Evolutionary conservation across 345 rosid genomes (phyloP).

Genomic region (Syzygium aromaticum): DNA sequence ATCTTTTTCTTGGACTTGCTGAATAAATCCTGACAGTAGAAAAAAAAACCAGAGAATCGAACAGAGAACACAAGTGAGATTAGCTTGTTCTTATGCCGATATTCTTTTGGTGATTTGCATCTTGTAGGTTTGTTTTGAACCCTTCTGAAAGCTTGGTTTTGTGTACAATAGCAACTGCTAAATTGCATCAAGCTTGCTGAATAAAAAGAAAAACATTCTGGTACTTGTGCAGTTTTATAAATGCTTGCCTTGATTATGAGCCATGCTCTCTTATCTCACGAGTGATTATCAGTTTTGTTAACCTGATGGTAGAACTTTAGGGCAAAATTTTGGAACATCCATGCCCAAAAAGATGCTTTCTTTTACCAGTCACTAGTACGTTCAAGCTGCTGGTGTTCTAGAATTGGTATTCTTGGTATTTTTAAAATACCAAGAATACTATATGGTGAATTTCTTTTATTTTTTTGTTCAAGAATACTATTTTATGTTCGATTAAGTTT

Average conservation of each 20-base stretch:
- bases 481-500: background rate
- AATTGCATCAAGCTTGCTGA: conserved; percentile 19
- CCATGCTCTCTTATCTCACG: background rate
- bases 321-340: background rate
- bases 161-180: conserved; percentile 25
- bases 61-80: conserved; percentile 13
- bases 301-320: background rate
- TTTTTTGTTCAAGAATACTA: too few relatives aligned
- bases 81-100: background rate
- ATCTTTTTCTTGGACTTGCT: conserved; percentile 48
- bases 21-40: background rate
- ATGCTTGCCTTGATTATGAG: background rate
- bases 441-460: too few relatives aligned
- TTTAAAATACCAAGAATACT: background rate
- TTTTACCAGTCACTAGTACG: background rate
- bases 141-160: conserved; percentile 3
- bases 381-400: background rate
- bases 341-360: background rate
- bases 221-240: conserved; percentile 1
- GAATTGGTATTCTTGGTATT: background rate
- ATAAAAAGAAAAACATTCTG: conserved; percentile 16
- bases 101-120: conserved; percentile 15
- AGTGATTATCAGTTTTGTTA: background rate
- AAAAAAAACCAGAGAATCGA: background rate
- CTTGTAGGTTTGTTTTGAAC: conserved; percentile 5